Percentiles rank a stretch among this genome's conserved stretches.
These are phyloP conservation scores for Halophytophthora batemanensis DNA, from an alignment of 352 stramenopile genomes.

Conservation along the genomic window DNA sequence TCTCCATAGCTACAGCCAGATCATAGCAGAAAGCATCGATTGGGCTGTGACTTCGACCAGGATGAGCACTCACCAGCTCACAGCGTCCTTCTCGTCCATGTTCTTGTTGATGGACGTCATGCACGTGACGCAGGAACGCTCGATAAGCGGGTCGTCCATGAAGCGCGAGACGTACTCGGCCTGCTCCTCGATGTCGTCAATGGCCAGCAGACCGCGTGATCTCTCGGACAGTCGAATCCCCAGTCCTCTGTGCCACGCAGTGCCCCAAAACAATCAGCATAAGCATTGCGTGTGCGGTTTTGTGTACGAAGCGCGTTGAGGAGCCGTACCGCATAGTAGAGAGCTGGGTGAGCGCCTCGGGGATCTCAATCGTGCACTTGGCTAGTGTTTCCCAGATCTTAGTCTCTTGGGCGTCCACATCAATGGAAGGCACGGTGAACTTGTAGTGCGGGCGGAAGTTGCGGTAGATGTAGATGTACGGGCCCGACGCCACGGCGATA, in stretches of 20 bases:
- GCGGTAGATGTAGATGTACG: conserved; percentile 90
- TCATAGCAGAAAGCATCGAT: conserved; percentile 1
- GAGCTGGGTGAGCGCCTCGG: conserved; percentile 59
- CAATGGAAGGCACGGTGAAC: conserved; percentile 80
- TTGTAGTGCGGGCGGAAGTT: conserved; percentile 91
- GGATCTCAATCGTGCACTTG: conserved; percentile 73
- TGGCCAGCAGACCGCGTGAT: conserved; percentile 66
- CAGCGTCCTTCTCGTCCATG: conserved; percentile 77
- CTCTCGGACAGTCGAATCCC: conserved; percentile 69
- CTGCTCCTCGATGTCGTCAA: conserved; percentile 82
- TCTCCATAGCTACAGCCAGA: background rate
- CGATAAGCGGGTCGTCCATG: conserved; percentile 74
- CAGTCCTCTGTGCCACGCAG: conserved; percentile 33
- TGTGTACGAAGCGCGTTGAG: background rate
- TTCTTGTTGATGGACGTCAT: conserved; percentile 90
- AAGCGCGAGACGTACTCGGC: conserved; percentile 78
- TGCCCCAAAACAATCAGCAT: too few species aligned
- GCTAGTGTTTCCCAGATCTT: conserved; percentile 68
- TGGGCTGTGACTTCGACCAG: conserved; percentile 1
- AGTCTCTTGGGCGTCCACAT: conserved; percentile 65
- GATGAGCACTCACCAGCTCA: conserved; percentile 48
- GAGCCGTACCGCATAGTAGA: conserved; percentile 45
- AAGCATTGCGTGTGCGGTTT: too few species aligned
- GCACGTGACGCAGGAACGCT: conserved; percentile 77
- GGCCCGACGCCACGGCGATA: conserved; percentile 81